A percentile compares a stretch with the other conserved stretches of the same genome.
These are phyloP conservation scores for Prasinococcaceae sp. DNA, from an alignment of 139 green algal genomes.

Conservation along the genomic window DNA sequence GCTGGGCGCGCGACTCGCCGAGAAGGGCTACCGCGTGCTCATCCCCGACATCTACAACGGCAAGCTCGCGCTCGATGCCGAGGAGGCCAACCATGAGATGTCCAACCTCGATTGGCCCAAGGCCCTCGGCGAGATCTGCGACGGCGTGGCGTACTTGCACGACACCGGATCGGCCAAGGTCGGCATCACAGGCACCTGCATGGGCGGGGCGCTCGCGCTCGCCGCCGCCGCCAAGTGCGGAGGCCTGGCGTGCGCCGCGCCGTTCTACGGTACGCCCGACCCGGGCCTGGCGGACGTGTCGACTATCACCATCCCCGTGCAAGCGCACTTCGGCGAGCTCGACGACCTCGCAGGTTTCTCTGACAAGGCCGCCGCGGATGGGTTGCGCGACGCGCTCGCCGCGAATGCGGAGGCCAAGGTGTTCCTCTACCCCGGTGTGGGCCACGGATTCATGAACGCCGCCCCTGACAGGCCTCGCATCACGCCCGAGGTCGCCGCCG, in stretches of 20 bases:
- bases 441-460: conserved; percentile 34
- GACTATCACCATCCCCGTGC: conserved; percentile 22
- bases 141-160: conserved; percentile 17
- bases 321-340: conserved; percentile 29
- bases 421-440: conserved; percentile 20
- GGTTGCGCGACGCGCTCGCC: conserved; percentile 18
- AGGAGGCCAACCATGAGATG: conserved; percentile 30
- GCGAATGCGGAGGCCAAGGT: conserved; percentile 12
- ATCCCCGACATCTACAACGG: conserved; percentile 29
- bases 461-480: conserved; percentile 13
- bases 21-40: conserved; percentile 11
- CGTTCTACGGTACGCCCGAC: conserved; percentile 27
- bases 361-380: conserved; percentile 10
- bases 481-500: conserved; percentile 10
- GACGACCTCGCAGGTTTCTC: conserved; percentile 27
- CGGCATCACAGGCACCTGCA: conserved; percentile 27
- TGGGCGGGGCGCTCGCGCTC: conserved; percentile 26
- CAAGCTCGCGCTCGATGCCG: conserved; percentile 24
- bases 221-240: conserved; percentile 4
- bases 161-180: conserved; percentile 9
- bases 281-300: conserved; percentile 5
- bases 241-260: conserved; percentile 5
- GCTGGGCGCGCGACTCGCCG: conserved; percentile 11
- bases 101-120: conserved; percentile 20
- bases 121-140: conserved; percentile 24